Evolutionary conservation across 352 stramenopile genomes (phyloP).

Genomic region (Halophytophthora batemanensis): DNA sequence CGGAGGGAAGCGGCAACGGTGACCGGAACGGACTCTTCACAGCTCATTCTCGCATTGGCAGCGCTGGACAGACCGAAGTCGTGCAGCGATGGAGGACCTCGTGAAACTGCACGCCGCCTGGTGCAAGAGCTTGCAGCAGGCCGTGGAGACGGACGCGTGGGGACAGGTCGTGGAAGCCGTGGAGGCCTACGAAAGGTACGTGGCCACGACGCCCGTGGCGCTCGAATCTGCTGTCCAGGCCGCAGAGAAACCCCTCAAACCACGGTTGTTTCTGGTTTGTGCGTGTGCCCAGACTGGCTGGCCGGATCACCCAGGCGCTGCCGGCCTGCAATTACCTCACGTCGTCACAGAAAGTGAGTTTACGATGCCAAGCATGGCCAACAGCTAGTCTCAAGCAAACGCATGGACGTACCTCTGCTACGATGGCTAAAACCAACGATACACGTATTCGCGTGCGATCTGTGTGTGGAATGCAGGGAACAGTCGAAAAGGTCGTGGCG

Average conservation of each 20-base stretch:
- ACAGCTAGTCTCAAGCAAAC: too few relatives aligned
- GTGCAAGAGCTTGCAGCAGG: slow-evolving; percentile 53
- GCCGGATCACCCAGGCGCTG: slow-evolving; percentile 30
- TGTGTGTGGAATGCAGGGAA: slow-evolving; percentile 9
- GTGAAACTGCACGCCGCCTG: slow-evolving; percentile 48
- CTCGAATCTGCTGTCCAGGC: not conserved
- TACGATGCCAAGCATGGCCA: too few relatives aligned
- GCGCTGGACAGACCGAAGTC: slow-evolving; percentile 8
- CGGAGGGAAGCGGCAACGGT: not conserved
- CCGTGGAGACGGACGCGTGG: slow-evolving; percentile 63
- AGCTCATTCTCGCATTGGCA: not conserved
- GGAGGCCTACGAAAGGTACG: slow-evolving; percentile 69
- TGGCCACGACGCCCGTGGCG: not conserved
- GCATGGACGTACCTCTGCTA: not conserved
- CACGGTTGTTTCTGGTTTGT: not conserved
- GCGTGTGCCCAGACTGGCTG: slow-evolving; percentile 25
- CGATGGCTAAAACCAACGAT: not conserved
- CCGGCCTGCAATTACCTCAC: slow-evolving; percentile 45
- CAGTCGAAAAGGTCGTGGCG: slow-evolving; percentile 38
- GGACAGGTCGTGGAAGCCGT: slow-evolving; percentile 73
- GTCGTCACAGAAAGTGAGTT: slow-evolving; percentile 31
- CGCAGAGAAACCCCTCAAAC: not conserved
- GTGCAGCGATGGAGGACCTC: slow-evolving; percentile 38
- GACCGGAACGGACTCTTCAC: not conserved
- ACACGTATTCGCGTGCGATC: not conserved